These are phyloP conservation scores for Coemansia sp. DNA, from an alignment of 192 early-diverging fungal species.

Conservation along the genomic window DNA sequence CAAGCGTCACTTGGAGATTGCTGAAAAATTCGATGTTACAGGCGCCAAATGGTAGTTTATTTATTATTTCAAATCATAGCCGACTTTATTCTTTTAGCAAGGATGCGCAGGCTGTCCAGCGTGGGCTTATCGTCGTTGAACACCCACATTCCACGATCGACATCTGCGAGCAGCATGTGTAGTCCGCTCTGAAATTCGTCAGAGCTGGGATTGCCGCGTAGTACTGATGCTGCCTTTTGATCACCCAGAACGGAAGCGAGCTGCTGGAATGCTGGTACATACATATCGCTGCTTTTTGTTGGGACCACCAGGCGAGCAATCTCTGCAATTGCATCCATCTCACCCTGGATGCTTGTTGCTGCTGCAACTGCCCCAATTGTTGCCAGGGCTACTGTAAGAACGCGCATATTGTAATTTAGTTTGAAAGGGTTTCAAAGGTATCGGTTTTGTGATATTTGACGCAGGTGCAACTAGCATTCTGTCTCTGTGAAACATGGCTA, in stretches of 20 bases:
- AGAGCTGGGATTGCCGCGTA: constrained; percentile 5
- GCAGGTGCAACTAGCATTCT: background rate
- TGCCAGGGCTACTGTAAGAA: background rate
- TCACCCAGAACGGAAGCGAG: constrained; percentile 15
- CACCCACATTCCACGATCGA: constrained; percentile 29
- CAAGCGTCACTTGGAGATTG: constrained; percentile 65
- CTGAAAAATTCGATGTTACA: constrained; percentile 69
- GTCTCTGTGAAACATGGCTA: background rate
- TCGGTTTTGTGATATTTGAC: too few species aligned
- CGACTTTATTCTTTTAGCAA: constrained; percentile 14
- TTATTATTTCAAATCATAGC: constrained; percentile 4
- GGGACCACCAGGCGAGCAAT: constrained; percentile 4
- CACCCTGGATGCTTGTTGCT: background rate
- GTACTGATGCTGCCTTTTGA: background rate
- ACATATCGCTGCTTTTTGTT: constrained; percentile 9
- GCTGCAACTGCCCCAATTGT: background rate
- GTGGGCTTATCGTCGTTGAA: constrained; percentile 27
- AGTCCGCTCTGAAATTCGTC: constrained; percentile 15
- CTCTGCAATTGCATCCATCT: constrained; percentile 1
- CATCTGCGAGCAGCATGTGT: constrained; percentile 15
- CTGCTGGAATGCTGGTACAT: constrained; percentile 15
- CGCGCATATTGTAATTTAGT: background rate
- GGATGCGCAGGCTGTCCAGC: constrained; percentile 5
- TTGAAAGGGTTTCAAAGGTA: too few species aligned
- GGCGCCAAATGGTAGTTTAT: constrained; percentile 61